Conservation (phyloP, 2,329 filamentous ascomycete species). For the Aspergillus hiratsukae region DNA sequence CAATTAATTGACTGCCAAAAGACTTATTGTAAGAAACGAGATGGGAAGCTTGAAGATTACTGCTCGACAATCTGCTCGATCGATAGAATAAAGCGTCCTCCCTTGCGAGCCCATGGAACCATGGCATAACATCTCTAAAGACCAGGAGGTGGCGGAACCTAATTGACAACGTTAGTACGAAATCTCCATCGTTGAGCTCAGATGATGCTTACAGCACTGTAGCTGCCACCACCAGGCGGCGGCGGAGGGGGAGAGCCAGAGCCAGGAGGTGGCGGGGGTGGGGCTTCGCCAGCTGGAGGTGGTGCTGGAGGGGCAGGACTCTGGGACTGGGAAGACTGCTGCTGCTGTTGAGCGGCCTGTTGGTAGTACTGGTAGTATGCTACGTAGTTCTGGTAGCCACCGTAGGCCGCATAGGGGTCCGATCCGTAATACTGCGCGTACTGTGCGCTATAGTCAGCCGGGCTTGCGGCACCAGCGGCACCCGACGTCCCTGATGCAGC, state of each 20-base stretch:
- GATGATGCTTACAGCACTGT: conserved; percentile 56
- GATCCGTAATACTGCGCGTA: conserved; percentile 76
- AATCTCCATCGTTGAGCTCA: background rate
- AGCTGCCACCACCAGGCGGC: conserved; percentile 50
- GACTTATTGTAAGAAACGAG: background rate
- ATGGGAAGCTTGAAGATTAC: background rate
- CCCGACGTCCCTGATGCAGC: conserved; percentile 34
- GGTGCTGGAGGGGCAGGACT: conserved; percentile 52
- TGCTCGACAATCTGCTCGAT: background rate
- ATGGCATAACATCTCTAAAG: conserved; percentile 29
- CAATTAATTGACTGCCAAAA: background rate
- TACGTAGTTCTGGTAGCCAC: conserved; percentile 73
- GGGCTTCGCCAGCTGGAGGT: conserved; percentile 51
- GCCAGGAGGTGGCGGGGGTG: conserved; percentile 59
- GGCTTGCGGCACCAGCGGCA: conserved; percentile 22
- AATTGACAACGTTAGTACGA: conserved; percentile 5
- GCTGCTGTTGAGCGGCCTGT: conserved; percentile 54
- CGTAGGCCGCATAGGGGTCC: conserved; percentile 87
- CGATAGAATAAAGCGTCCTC: background rate
- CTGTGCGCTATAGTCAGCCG: conserved; percentile 70
- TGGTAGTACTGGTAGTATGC: conserved; percentile 66
- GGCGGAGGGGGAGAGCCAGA: conserved; percentile 58
- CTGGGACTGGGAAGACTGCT: conserved; percentile 33
- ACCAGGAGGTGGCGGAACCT: conserved; percentile 51
- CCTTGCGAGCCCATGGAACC: background rate